Evolutionary conservation across 2,329 filamentous ascomycete species (phyloP).

Genomic region (Pseudogymnoascus sp.): DNA sequence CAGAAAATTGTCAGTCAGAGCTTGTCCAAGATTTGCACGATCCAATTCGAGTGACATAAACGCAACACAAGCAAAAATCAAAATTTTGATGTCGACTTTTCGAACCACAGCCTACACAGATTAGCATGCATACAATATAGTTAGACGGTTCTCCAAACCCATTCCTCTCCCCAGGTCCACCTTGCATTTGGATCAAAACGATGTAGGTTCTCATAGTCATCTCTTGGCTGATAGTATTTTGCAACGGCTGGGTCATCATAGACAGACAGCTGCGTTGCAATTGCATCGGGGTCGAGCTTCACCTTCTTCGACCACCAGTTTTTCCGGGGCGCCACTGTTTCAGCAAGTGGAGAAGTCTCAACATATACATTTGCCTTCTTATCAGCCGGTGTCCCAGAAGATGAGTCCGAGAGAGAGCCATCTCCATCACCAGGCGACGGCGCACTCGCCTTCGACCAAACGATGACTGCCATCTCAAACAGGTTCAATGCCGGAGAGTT

Average conservation of each 20-base stretch:
- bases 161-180: constrained; percentile 32
- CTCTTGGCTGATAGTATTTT: constrained; percentile 20
- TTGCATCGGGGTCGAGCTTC: constrained; percentile 15
- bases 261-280: constrained; percentile 22
- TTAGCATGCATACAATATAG: background rate
- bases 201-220: constrained; percentile 31
- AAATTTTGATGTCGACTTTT: constrained; percentile 27
- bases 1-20: constrained; percentile 53
- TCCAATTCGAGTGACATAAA: constrained; percentile 56
- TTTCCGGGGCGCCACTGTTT: constrained; percentile 13
- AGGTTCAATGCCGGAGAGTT: no score
- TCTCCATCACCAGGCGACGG: background rate
- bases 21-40: constrained; percentile 49
- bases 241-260: constrained; percentile 19
- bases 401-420: background rate
- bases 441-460: background rate
- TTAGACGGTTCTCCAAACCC: background rate
- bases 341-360: background rate
- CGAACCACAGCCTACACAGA: constrained; percentile 13
- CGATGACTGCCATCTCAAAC: background rate
- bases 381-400: background rate
- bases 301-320: constrained; percentile 19
- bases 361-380: background rate
- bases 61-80: constrained; percentile 37
- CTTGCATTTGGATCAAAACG: constrained; percentile 31